Evolutionary conservation across 768 basidiomycete species (phyloP), one percentile per base, ranked within the genome.

Genomic region (Austroboletus festivus): DNA sequence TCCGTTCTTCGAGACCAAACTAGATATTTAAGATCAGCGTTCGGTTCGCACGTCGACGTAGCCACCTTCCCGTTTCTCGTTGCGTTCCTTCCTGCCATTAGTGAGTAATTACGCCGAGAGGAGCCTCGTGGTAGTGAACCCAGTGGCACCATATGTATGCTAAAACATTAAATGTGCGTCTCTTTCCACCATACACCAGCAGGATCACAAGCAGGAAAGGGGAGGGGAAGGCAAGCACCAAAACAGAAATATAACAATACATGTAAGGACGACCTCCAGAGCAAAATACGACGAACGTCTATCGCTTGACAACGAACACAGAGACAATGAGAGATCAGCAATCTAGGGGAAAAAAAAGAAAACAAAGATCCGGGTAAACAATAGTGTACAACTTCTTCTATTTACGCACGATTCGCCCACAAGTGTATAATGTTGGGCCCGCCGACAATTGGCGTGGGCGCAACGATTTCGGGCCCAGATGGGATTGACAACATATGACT

Each of bases 361-460:
- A 28, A 28, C 21, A 16, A 34, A 43, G 15, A 33, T 38, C 43
- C 39, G 18, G 10, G 24, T 11, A 18, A 13, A 24, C 19, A 18
- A 37, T n/a, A 26, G 22, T 6, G 28, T 6, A 28, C 5, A 28
- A 12, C 28, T 6, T 28, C 38, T 30, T 60, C 41, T 58, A 48
- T 44, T 67, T 60, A 67, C 52, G 58, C 23, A 16, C 65, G 65
- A 46, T 62, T 56, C 47, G 67, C 67, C 65, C 65, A 67, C 52
- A 67, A 49, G 51, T 67, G 67, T 55, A 58, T 58, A 43, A 67
- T 54, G 56, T 67, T 67, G 23, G 65, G 65, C 12, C 65, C 65
- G 39, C 65, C 65, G 54, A 67, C 67, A 30, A 67, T 53, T 46
- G 65, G 65, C 23, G 65, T 67, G 34, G 65, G 65, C 47, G 65